phyloP scores from a whole-genome alignment of 306 rosid genomes.

The Mimosa bimucronata region DNA sequence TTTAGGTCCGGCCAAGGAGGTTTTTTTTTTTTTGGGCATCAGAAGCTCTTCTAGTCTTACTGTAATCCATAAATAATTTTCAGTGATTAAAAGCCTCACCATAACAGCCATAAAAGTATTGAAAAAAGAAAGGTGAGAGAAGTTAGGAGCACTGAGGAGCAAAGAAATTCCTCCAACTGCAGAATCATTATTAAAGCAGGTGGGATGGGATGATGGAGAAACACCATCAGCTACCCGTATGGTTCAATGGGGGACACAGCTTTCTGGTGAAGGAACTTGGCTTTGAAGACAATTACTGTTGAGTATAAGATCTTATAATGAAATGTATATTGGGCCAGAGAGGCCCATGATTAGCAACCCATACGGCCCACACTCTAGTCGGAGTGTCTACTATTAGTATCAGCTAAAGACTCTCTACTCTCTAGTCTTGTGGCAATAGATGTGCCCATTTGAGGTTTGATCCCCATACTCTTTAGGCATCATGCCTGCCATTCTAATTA shows the following conservation, averaged over 20 bases:
- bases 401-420: too few relatives aligned
- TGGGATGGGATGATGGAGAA: constrained; percentile 1
- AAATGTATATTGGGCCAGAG: neutral
- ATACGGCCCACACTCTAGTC: neutral
- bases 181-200: constrained; percentile 1
- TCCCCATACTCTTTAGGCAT: too few relatives aligned
- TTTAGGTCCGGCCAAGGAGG: too few relatives aligned
- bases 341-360: neutral
- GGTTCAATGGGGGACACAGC: neutral
- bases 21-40: too few relatives aligned
- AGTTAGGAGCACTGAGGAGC: neutral
- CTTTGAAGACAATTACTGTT: neutral
- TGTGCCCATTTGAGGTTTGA: too few relatives aligned
- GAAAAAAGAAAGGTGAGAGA: neutral
- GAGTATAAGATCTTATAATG: neutral
- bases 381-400: neutral
- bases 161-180: neutral
- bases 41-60: neutral
- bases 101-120: neutral
- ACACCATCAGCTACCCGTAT: neutral
- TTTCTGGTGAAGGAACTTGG: neutral
- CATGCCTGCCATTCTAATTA: too few relatives aligned
- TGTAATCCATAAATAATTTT: neutral
- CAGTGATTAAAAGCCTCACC: neutral
- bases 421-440: too few relatives aligned